Evolutionary conservation across 805 yeast genomes (phyloP).

Genomic region (Cyberlindnera maclurae): DNA sequence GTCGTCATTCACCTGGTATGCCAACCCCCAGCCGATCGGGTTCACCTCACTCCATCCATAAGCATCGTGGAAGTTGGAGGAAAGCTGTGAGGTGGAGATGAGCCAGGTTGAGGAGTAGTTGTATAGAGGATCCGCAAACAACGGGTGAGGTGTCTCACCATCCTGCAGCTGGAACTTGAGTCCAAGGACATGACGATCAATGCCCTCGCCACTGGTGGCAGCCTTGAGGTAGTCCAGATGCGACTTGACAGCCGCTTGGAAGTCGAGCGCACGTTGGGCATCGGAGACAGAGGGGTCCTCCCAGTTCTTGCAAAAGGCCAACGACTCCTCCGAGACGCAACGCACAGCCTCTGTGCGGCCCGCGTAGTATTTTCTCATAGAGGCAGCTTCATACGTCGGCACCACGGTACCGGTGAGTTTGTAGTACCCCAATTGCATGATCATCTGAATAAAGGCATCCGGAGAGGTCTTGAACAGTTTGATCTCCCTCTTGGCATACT

Average conservation of each 20-base stretch:
- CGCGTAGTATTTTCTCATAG: conserved; percentile 79
- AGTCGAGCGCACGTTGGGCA: conserved; percentile 55
- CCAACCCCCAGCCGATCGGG: conserved; percentile 89
- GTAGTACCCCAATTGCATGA: conserved; percentile 85
- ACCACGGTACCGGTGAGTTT: conserved; percentile 71
- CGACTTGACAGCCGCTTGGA: conserved; percentile 63
- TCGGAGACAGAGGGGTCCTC: conserved; percentile 38
- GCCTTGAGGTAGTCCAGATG: conserved; percentile 68
- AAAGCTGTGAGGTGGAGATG: conserved; percentile 82
- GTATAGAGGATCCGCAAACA: conserved; percentile 72
- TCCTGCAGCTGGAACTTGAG: conserved; percentile 61
- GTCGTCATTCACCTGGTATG: conserved; percentile 84
- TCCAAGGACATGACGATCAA: conserved; percentile 92
- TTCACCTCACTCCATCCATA: conserved; percentile 96
- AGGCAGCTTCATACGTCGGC: conserved; percentile 95
- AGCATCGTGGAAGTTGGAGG: conserved; percentile 78
- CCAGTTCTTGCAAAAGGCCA: conserved; percentile 70
- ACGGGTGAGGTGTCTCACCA: conserved; percentile 51
- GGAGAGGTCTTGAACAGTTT: conserved; percentile 84
- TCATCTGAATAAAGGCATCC: conserved; percentile 87
- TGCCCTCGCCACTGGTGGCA: conserved; percentile 83
- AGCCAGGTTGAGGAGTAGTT: conserved; percentile 79
- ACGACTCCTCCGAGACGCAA: conserved; percentile 66
- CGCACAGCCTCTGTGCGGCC: conserved; percentile 96
- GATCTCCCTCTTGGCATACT: conserved; percentile 81